Conservation (phyloP, 257 asterid species). For the Echium plantagineum region DNA sequence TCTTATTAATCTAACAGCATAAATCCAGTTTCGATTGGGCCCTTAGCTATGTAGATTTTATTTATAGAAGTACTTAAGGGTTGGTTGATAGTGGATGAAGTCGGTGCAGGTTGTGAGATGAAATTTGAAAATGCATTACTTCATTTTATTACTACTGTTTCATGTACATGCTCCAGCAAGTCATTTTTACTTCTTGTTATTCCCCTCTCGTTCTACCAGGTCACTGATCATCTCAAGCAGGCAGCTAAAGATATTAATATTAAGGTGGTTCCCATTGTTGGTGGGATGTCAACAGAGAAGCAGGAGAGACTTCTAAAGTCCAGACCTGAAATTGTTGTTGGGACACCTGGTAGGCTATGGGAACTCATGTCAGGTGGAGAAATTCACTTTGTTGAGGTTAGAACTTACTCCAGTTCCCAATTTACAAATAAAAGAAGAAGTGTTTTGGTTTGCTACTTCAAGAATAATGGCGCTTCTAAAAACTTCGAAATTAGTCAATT, state of each 20-base stretch:
- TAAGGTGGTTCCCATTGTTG: conserved; percentile 80
- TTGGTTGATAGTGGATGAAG: neutral
- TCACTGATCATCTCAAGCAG: conserved; percentile 79
- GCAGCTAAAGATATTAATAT: conserved; percentile 47
- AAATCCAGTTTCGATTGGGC: neutral
- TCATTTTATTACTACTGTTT: neutral
- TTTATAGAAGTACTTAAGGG: neutral
- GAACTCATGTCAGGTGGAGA: conserved; percentile 94
- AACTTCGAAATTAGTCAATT: too few species aligned
- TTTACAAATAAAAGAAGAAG: conserved; percentile 1
- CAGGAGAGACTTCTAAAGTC: conserved; percentile 82
- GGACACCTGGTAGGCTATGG: conserved; percentile 98
- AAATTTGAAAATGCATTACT: neutral
- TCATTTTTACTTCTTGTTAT: conserved; percentile 1
- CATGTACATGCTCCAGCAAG: neutral
- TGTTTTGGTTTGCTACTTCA: too few species aligned
- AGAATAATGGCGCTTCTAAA: too few species aligned
- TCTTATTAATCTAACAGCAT: neutral
- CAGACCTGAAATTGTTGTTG: conserved; percentile 96
- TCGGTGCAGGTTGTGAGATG: neutral
- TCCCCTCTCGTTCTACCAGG: conserved; percentile 29
- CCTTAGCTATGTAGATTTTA: neutral
- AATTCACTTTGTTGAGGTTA: conserved; percentile 78
- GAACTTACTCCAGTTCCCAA: conserved; percentile 12
- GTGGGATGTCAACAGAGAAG: conserved; percentile 90